Percentiles rank a stretch among this genome's conserved stretches.
Conservation (phyloP, 202 grass and related monocot genomes). For the Cymbopogon flexuosus region DNA sequence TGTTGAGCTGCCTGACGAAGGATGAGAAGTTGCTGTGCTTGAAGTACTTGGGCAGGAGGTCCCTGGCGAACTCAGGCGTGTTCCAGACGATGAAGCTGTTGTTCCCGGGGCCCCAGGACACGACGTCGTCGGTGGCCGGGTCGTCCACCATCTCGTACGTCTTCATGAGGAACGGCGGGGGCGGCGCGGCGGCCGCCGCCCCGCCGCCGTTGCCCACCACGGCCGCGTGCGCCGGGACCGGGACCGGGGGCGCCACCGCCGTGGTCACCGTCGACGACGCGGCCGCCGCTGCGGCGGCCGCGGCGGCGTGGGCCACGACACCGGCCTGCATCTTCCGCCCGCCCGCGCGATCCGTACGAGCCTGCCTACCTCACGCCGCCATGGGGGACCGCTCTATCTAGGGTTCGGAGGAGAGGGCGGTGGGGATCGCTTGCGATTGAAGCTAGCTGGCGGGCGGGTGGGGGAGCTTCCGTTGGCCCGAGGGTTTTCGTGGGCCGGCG, state of each 20-base stretch:
- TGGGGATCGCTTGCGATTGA: neutral
- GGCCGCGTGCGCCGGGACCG: neutral
- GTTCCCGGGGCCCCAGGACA: slow-evolving; percentile 72
- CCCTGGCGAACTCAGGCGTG: slow-evolving; percentile 77
- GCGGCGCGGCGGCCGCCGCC: slow-evolving; percentile 8
- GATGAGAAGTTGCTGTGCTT: slow-evolving; percentile 96
- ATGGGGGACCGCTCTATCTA: neutral
- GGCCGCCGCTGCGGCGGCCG: neutral
- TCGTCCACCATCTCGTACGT: slow-evolving; percentile 97
- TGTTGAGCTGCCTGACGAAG: slow-evolving; percentile 94
- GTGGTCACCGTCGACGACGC: neutral
- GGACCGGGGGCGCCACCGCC: neutral
- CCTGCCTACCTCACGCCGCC: neutral
- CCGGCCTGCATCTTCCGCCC: slow-evolving; percentile 32
- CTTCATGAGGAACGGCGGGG: slow-evolving; percentile 80
- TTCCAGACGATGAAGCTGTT: slow-evolving; percentile 97
- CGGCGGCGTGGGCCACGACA: neutral
- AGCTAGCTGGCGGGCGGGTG: neutral
- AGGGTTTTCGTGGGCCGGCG: neutral
- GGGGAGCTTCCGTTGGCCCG: neutral
- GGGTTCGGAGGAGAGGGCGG: neutral
- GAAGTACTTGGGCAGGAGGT: slow-evolving; percentile 97
- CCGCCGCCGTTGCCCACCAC: neutral
- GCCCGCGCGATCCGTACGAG: slow-evolving; percentile 15
- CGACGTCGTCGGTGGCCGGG: slow-evolving; percentile 61